These are phyloP conservation scores for Colletotrichum camelliae DNA, from an alignment of 2,329 filamentous ascomycete genomes.

Conservation along the genomic window DNA sequence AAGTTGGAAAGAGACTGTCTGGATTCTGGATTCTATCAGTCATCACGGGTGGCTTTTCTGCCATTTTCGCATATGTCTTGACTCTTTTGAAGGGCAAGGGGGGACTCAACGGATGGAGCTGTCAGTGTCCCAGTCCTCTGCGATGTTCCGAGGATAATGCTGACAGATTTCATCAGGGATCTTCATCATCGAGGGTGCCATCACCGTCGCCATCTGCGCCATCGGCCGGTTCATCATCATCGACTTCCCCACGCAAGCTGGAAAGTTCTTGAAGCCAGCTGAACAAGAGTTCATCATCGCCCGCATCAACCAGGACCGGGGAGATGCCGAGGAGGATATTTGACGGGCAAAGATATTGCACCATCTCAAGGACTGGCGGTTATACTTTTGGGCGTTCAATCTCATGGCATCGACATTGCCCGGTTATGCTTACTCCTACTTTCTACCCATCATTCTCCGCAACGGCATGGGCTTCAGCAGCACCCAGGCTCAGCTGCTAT, in stretches of 20 bases:
- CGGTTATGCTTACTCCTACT: slow-evolving; percentile 38
- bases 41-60: slow-evolving; percentile 2
- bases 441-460: slow-evolving; percentile 40
- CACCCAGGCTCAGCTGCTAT: slow-evolving; percentile 31
- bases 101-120: slow-evolving; percentile 14
- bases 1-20: slow-evolving; percentile 32
- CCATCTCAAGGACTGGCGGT: slow-evolving; percentile 37
- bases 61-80: slow-evolving; percentile 24
- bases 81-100: neutral
- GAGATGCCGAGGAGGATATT: slow-evolving; percentile 29
- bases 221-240: slow-evolving; percentile 23
- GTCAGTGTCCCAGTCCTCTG: neutral
- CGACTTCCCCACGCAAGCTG: slow-evolving; percentile 26
- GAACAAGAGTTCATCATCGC: slow-evolving; percentile 32
- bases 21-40: slow-evolving; percentile 18
- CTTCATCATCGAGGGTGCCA: slow-evolving; percentile 24
- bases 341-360: slow-evolving; percentile 27
- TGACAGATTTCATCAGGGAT: neutral
- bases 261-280: slow-evolving; percentile 25
- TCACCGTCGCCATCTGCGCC: slow-evolving; percentile 33
- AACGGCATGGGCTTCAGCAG: slow-evolving; percentile 38
- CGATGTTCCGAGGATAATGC: neutral
- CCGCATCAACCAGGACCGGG: slow-evolving; percentile 33
- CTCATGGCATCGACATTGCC: slow-evolving; percentile 34
- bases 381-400: slow-evolving; percentile 38